Conservation (phyloP, 2,329 filamentous ascomycete genomes). For the Penicillium sp. region DNA sequence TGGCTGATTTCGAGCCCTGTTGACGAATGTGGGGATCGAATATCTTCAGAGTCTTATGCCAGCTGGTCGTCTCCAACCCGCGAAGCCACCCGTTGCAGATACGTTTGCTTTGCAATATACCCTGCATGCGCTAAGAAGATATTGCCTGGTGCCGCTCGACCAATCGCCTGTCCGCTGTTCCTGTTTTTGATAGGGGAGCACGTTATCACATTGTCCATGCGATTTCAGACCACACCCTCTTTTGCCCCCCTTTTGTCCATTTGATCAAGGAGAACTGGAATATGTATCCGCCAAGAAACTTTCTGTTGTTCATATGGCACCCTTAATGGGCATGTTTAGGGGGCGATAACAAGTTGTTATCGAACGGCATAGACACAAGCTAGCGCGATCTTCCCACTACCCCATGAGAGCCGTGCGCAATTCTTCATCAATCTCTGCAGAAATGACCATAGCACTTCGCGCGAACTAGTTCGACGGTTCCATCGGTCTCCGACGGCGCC, state of each 20-base stretch:
- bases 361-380: not conserved
- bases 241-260: not conserved
- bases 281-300: not conserved
- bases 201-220: not conserved
- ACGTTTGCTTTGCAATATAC: not conserved
- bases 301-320: not conserved
- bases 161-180: not conserved
- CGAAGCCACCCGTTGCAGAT: not conserved
- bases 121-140: not conserved
- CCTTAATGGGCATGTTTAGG: not conserved
- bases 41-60: not conserved
- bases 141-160: not conserved
- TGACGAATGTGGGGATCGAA: slow-evolving; percentile 7
- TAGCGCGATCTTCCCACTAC: not conserved
- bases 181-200: not conserved
- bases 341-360: not conserved
- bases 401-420: slow-evolving; percentile 2
- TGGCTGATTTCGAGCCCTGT: not conserved
- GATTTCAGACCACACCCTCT: not conserved
- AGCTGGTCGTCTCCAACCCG: not conserved
- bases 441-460: not conserved
- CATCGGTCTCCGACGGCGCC: slow-evolving; percentile 8
- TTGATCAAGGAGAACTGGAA: not conserved
- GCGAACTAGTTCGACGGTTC: not conserved
- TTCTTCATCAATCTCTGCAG: slow-evolving; percentile 9